Conservation (phyloP, 441 rosid genomes). For the Biscutella auriculata region DNA sequence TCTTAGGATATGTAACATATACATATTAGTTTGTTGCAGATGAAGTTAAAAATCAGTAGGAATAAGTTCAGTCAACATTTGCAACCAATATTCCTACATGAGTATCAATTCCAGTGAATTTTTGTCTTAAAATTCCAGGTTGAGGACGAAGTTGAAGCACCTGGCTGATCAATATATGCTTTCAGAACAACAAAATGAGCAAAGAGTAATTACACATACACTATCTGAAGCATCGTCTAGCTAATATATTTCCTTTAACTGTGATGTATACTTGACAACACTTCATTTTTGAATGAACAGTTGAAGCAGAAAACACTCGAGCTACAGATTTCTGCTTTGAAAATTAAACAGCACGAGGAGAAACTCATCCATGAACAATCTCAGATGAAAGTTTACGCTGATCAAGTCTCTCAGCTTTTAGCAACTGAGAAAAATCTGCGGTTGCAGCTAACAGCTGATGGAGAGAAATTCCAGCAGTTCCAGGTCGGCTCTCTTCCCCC, state of each 20-base stretch:
- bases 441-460: conserved; percentile 70
- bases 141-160: conserved; percentile 71
- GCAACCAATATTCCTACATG: neutral
- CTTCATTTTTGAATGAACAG: conserved; percentile 32
- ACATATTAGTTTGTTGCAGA: neutral
- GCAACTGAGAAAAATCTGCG: conserved; percentile 79
- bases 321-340: conserved; percentile 67
- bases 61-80: neutral
- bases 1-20: neutral
- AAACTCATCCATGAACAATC: conserved; percentile 64
- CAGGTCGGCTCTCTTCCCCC: conserved; percentile 41
- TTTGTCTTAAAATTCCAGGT: conserved; percentile 39
- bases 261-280: conserved; percentile 1
- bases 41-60: neutral
- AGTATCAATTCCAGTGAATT: neutral
- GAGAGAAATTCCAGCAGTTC: conserved; percentile 88
- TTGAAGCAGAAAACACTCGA: conserved; percentile 75
- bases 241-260: neutral
- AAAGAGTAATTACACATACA: conserved; percentile 33
- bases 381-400: conserved; percentile 83
- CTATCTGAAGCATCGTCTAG: neutral
- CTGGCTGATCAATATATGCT: conserved; percentile 73
- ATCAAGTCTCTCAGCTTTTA: conserved; percentile 71
- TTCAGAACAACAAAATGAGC: conserved; percentile 70
- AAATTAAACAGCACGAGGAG: conserved; percentile 80